Evolutionary conservation across 2,329 filamentous ascomycete genomes (phyloP), one percentile per base, ranked within the genome.

Genomic region (Phialophora verrucosa): DNA sequence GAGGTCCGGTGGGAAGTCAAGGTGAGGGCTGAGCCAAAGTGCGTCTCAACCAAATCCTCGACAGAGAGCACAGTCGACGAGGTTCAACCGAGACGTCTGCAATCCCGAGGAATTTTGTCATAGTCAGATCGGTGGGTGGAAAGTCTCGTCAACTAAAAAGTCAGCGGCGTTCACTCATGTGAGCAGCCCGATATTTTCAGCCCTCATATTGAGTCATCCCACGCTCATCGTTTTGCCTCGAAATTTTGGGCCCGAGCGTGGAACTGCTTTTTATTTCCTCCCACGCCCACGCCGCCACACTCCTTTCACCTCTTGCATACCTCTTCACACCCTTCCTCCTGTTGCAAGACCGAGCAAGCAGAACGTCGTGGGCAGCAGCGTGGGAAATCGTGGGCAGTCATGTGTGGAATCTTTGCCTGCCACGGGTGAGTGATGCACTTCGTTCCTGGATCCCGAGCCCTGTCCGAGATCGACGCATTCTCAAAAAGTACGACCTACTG

Each of bases 371-470:
- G 59, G 59, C 44, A 61, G 31, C 77, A 55, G 53, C 53, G 53
- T 55, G 53, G 53, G 53, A 35, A 55, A 84, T 62, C 59, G 59
- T 62, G 59, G 50, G 59, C 59, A 62, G 90, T 79, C 75, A 97
- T 97, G 93, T 97, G 93, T 90, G 93, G 93, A 81, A 96, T 97
- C 77, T 97, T 97, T 81, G 93, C 92, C 75, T 97, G 93, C 83
- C 92, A 97, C 82, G 85, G 87, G 93, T 96, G 83, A 79, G 88
- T 85, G 66, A 63, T 65, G 59, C 59, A 35, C 31, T 42, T 61
- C 59, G 53, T 62, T 32, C 64, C 69, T 61, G 68, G 65, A 74
- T 74, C 69, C 55, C 57, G 38, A 27, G 23, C 50, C 63, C 51
- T 70, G 31, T 64, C 32, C 47, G 54, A 51, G 49, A 66, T 56